Conservation (phyloP, 1,284 basidiomycete species). For the Ceratobasidium sp. region DNA sequence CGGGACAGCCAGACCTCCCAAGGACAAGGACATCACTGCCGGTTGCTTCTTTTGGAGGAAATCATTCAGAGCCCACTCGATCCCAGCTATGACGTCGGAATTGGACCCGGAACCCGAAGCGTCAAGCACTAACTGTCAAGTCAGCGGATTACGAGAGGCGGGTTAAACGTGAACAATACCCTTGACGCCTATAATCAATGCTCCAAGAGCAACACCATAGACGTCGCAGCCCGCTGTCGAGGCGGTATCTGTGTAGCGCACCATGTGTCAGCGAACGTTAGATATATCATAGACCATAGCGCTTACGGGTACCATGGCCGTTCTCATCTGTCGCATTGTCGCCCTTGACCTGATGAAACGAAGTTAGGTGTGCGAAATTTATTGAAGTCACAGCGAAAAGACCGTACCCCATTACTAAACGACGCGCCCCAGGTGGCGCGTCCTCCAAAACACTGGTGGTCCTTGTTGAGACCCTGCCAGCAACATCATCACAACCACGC, state of each 20-base stretch:
- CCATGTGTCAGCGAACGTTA: too few relatives aligned
- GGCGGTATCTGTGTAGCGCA: slow-evolving; percentile 47
- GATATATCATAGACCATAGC: too few relatives aligned
- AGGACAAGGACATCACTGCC: slow-evolving; percentile 34
- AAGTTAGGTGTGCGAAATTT: neutral
- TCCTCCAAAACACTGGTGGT: slow-evolving; percentile 21
- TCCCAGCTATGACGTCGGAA: slow-evolving; percentile 48
- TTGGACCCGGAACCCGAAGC: slow-evolving; percentile 92
- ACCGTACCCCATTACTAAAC: neutral
- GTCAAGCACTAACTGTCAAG: slow-evolving; percentile 77
- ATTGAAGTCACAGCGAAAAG: too few relatives aligned
- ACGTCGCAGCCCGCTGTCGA: slow-evolving; percentile 59
- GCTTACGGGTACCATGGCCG: slow-evolving; percentile 30
- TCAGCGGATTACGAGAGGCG: too few relatives aligned
- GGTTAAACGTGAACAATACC: too few relatives aligned
- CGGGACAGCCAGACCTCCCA: slow-evolving; percentile 36
- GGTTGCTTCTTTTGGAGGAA: slow-evolving; percentile 46
- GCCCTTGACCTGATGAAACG: neutral
- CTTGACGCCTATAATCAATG: slow-evolving; percentile 94
- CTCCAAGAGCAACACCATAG: slow-evolving; percentile 96
- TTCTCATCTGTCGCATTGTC: slow-evolving; percentile 4
- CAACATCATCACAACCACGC: too few relatives aligned
- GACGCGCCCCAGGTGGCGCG: slow-evolving; percentile 15
- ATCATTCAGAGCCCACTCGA: slow-evolving; percentile 45
- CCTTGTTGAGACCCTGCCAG: slow-evolving; percentile 21